Conservation (phyloP, 768 basidiomycete species). For the Boletus rufocinnamomeus region DNA sequence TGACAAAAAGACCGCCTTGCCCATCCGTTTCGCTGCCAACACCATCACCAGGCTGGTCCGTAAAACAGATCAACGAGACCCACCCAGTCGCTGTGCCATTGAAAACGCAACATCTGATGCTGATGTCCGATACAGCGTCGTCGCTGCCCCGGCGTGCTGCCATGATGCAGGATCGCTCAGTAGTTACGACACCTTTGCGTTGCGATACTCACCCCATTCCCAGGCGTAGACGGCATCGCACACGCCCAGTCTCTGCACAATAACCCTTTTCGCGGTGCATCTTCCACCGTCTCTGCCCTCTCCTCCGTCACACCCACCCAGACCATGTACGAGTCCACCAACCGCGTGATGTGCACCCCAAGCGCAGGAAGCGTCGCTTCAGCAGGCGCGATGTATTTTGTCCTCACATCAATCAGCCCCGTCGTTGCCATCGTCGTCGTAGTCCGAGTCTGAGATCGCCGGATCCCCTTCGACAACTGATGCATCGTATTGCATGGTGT, state of each 20-base stretch:
- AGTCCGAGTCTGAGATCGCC: neutral
- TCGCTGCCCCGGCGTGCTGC: slow-evolving; percentile 42
- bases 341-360: slow-evolving; percentile 62
- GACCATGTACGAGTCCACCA: slow-evolving; percentile 79
- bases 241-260: slow-evolving; percentile 80
- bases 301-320: slow-evolving; percentile 71
- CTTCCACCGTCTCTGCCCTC: slow-evolving; percentile 44
- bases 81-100: slow-evolving; percentile 83
- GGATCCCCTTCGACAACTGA: too few species aligned
- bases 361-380: slow-evolving; percentile 57
- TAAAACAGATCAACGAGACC: slow-evolving; percentile 27
- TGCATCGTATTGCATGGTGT: neutral
- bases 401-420: slow-evolving; percentile 43
- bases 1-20: slow-evolving; percentile 71
- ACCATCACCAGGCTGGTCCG: neutral
- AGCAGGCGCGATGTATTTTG: slow-evolving; percentile 49
- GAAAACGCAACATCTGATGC: slow-evolving; percentile 63
- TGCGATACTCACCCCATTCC: slow-evolving; percentile 25
- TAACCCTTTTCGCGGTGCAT: slow-evolving; percentile 53
- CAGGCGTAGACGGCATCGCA: slow-evolving; percentile 61
- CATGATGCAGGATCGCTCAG: slow-evolving; percentile 5
- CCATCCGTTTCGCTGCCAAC: slow-evolving; percentile 58
- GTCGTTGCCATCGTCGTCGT: slow-evolving; percentile 10
- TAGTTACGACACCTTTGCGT: neutral
- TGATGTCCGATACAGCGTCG: slow-evolving; percentile 63